Conservation (phyloP, 371 early-diverging fungal genomes). For the Gilbertella persicaria region DNA sequence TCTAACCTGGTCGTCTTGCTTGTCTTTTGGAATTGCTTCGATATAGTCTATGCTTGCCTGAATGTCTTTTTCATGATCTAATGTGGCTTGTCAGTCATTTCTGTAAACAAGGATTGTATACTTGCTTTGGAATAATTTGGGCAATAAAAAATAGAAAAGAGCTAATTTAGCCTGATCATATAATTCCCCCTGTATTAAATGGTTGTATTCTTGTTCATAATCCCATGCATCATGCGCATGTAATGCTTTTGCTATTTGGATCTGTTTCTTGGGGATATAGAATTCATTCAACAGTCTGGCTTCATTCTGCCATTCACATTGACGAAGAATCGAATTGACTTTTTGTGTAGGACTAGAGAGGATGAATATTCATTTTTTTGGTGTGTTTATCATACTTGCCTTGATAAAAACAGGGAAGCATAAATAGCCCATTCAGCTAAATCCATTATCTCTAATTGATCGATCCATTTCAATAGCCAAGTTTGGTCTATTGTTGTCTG, state of each 20-base stretch:
- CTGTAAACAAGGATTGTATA: background rate
- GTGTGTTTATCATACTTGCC: background rate
- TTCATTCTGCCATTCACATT: constrained; percentile 22
- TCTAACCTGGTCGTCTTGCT: background rate
- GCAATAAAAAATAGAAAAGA: constrained; percentile 16
- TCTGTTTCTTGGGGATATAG: constrained; percentile 13
- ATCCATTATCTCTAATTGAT: constrained; percentile 13
- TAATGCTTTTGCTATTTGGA: constrained; percentile 17
- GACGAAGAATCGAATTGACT: constrained; percentile 7
- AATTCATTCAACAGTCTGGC: constrained; percentile 5
- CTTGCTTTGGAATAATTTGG: constrained; percentile 17
- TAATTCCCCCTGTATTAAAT: constrained; percentile 10
- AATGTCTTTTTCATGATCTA: background rate
- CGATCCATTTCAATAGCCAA: constrained; percentile 8
- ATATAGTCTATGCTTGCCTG: background rate
- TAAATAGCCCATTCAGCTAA: constrained; percentile 18
- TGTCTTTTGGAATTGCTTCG: background rate
- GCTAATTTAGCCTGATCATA: constrained; percentile 13
- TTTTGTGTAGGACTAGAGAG: constrained; percentile 4
- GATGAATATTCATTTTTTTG: background rate
- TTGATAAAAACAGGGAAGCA: constrained; percentile 7
- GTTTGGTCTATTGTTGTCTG: background rate
- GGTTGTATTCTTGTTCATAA: constrained; percentile 17
- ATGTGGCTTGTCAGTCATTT: no score
- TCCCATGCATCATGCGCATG: constrained; percentile 30